Evolutionary conservation across 148 eudicot genomes (phyloP).

Genomic region (Heliamphora exappendiculata): DNA sequence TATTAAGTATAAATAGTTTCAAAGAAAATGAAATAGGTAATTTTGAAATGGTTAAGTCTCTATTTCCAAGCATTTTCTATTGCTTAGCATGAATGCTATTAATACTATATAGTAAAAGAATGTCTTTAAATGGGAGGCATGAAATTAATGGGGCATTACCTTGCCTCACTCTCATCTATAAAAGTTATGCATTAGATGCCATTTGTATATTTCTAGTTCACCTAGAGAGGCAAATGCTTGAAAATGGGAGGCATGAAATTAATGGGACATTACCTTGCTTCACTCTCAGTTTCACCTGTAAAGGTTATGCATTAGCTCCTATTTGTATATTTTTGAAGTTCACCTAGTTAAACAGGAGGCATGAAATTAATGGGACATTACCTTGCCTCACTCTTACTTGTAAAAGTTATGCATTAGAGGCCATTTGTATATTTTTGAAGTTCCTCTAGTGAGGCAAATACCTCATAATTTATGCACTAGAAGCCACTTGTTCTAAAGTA

Average conservation of each 20-base stretch:
- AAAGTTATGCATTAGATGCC: background rate
- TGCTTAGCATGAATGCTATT: background rate
- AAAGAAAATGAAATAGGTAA: background rate
- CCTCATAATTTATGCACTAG: too few species aligned
- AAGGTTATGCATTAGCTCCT: background rate
- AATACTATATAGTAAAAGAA: background rate
- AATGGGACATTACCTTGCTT: background rate
- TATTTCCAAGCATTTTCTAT: background rate
- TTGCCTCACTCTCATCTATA: background rate
- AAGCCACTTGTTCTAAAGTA: too few species aligned
- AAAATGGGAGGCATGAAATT: constrained; percentile 6
- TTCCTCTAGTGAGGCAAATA: background rate
- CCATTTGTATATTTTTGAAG: background rate
- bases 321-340: background rate
- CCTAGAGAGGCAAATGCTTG: background rate
- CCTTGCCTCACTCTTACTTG: background rate
- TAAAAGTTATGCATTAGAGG: background rate
- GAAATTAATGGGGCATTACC: background rate
- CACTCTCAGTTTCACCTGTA: background rate
- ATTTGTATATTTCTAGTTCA: background rate
- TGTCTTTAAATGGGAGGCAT: background rate
- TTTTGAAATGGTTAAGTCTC: background rate
- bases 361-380: background rate
- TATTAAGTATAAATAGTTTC: background rate
- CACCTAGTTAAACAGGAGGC: background rate